Base-by-base conservation (phyloP, 2,329 filamentous ascomycete genomes). In the Dichotomopilus funicola region DNA sequence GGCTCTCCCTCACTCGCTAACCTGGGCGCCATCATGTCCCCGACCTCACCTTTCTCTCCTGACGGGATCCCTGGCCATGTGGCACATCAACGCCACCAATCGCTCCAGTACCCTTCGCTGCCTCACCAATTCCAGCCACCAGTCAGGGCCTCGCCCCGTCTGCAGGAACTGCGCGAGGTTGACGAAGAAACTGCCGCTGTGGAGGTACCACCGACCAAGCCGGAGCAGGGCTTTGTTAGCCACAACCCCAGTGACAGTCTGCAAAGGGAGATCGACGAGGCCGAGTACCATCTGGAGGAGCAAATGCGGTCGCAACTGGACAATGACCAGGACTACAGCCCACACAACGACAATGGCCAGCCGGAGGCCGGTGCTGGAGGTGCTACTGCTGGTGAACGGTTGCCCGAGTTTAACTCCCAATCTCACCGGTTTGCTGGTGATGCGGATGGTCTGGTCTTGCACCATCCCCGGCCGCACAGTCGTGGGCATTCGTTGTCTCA, bases 201-300 rank as follows among this genome's bases (percentile, higher is more conserved):
- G 62, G 78, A 81, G 69, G 80, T 74, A 55, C 75, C 75, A 8
- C 80, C 78, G 1, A 80, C 78, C 64, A 80, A 78, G 0, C 77
- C 80, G 0, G 78, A 84, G 63, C 73, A 78, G 8, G 54, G 71
- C 47, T 73, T 73, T 46, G 72, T 78, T 51, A 70, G 73, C 47
- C 87, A 91, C 63, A 91, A 91, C 62, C 78, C 89, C 42, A 91
- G 86, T 64, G 80, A 85, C 60, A 89, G 83, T 46, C 78, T 95
- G 31, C 90, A 96, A 68, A 86, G 86, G 59, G 90, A 94, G 62
- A 86, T 95, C 54, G 87, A 94, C 49, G 88, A 91, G 65, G 86
- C 88, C 4, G 89, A 95, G 64, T 92, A 94, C 66, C 89, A 92
- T 64, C 71, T 94, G 59, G 88, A 91, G 67, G 84, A 91, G 67